Evolutionary conservation across 1,284 basidiomycete species (phyloP), one percentile per base, ranked within the genome.

Genomic region (Phenoliferia sp.): DNA sequence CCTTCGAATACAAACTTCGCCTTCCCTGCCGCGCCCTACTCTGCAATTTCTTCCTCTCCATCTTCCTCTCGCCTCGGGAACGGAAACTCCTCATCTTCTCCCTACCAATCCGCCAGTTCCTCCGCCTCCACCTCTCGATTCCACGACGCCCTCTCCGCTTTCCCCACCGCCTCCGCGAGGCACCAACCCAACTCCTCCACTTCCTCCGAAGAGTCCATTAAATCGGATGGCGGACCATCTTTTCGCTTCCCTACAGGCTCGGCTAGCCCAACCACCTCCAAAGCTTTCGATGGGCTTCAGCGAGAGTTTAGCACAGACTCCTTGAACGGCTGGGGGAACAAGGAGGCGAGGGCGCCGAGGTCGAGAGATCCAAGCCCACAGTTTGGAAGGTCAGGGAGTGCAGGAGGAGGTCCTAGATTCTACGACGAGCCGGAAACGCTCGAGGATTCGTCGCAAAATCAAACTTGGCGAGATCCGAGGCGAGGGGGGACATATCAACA

Each of bases 281-380:
- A 59, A 6, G 56, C 67, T 2, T 73, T 73, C 52, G 69, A 62
- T 1, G 60, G 65, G 15, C 19, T 73, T 4, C 67, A 69, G 57
- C 55, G 66, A 9, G 69, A 73, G 33, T 48, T 73, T 0, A 54
- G 36, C 1, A 28, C 55, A 10, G 6, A 36, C 64, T 28, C 29
- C n/a, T 17, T 22, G 22, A 9, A 50, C n/a, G 44, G 31, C 28
- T 29, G 58, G 10, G 26, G 19, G 15, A 54, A 54, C 2, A 19
- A n/a, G 3, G 48, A 33, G 44, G 59, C 26, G 44, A 48, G 31
- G 35, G 28, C 16, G 32, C 26, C 50, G 5, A 19, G 28, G 17
- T 60, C 64, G 15, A 32, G 64, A 19, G 58, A 32, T 2, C 58
- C 63, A 19, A 64, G 63, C 35, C 63, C 59, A 7, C 22, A 31